These are phyloP conservation scores for Fraxinus platypoda DNA, from an alignment of 305 asterid genomes.

Conservation along the genomic window DNA sequence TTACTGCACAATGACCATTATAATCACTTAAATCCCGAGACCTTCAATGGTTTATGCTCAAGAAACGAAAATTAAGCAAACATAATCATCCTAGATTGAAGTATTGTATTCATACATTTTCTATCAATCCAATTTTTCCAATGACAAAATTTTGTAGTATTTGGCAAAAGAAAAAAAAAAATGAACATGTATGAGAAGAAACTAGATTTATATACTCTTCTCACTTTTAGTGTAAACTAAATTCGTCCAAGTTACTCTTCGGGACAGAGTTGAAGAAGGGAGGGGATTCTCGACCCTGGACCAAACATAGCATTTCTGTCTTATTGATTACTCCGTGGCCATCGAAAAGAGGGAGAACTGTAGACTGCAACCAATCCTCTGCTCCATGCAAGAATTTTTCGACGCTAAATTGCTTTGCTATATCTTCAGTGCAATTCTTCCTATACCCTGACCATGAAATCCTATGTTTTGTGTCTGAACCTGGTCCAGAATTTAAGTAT, in stretches of 20 bases:
- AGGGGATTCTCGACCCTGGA: background rate
- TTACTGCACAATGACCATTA: background rate
- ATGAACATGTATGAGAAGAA: background rate
- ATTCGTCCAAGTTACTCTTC: background rate
- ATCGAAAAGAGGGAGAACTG: conserved; percentile 43
- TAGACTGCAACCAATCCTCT: conserved; percentile 57
- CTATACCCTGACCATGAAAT: conserved; percentile 55
- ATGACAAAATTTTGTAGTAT: background rate
- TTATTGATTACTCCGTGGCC: background rate
- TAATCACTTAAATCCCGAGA: background rate
- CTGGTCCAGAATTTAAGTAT: conserved; percentile 63
- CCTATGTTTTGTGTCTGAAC: conserved; percentile 47
- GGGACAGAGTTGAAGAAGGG: background rate
- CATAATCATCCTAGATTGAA: background rate
- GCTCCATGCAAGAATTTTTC: conserved; percentile 55
- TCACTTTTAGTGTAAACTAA: background rate
- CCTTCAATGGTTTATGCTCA: background rate
- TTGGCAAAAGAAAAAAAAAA: background rate
- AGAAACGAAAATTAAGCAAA: background rate
- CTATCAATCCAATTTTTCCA: background rate
- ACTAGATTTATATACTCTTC: background rate
- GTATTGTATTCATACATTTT: background rate
- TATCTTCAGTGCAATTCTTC: conserved; percentile 47
- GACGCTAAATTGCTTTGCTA: conserved; percentile 43
- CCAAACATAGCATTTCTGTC: conserved; percentile 2